These are phyloP conservation scores for Cupressus sempervirens DNA, from an alignment of 75 land plant genomes.

Conservation along the genomic window DNA sequence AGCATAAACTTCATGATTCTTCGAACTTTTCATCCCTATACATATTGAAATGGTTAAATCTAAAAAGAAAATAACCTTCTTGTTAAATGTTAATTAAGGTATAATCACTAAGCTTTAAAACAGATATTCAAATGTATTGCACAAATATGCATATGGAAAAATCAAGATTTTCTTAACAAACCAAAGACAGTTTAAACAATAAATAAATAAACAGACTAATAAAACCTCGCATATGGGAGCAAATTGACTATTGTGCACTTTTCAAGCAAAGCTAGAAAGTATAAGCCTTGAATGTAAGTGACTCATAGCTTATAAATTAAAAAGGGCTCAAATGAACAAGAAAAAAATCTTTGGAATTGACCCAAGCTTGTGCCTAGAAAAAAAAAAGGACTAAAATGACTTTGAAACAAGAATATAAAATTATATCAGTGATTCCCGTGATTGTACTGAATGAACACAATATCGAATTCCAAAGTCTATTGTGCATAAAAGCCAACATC, in stretches of 20 bases:
- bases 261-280: neutral
- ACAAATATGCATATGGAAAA: neutral
- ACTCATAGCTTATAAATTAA: neutral
- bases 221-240: neutral
- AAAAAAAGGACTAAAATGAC: neutral
- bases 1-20: neutral
- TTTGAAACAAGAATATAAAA: neutral
- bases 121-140: neutral
- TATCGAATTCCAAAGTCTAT: neutral
- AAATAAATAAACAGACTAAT: neutral
- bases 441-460: neutral
- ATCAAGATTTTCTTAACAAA: neutral
- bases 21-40: neutral
- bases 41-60: neutral
- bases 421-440: neutral
- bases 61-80: neutral
- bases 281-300: neutral
- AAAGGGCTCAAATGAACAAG: neutral
- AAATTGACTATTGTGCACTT: neutral
- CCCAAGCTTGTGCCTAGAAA: neutral
- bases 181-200: neutral
- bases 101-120: too few relatives aligned
- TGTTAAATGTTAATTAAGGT: neutral
- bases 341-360: neutral
- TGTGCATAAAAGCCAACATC: neutral